Conservation (phyloP, 2,329 filamentous ascomycete species). For the Amylocarpus encephaloides region DNA sequence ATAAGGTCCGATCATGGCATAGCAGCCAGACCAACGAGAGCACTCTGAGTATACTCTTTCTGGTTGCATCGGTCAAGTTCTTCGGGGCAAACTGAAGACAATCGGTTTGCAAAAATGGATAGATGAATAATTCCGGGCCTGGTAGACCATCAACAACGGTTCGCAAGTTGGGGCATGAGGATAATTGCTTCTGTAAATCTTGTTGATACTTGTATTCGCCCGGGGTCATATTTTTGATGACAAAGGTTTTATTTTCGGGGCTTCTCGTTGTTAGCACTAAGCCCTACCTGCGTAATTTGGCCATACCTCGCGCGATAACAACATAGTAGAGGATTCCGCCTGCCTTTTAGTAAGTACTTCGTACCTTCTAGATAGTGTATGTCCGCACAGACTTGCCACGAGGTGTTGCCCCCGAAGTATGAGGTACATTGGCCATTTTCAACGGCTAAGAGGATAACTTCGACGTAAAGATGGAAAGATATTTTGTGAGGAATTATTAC, state of each 20-base stretch:
- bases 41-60: slow-evolving; percentile 39
- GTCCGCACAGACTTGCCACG: not conserved
- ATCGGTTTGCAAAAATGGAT: slow-evolving; percentile 1
- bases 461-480: too few species aligned
- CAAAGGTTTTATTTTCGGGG: not conserved
- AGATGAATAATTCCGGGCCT: slow-evolving; percentile 1
- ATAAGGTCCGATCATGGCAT: slow-evolving; percentile 36
- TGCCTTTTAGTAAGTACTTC: not conserved
- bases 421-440: too few species aligned
- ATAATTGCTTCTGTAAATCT: not conserved
- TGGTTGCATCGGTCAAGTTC: not conserved
- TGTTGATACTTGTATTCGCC: slow-evolving; percentile 4
- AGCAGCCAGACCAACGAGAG: slow-evolving; percentile 35
- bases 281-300: not conserved
- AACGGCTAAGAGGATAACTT: too few species aligned
- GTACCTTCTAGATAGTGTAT: slow-evolving; percentile 3
- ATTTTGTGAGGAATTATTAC: too few species aligned
- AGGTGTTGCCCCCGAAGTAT: too few species aligned
- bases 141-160: slow-evolving; percentile 1
- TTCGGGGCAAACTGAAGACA: slow-evolving; percentile 1
- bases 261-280: not conserved
- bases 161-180: not conserved
- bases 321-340: slow-evolving; percentile 1
- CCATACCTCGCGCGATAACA: slow-evolving; percentile 1
- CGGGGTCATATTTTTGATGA: slow-evolving; percentile 4